Conservation (phyloP, 305 asterid species). For the Solanum hybrid region DNA sequence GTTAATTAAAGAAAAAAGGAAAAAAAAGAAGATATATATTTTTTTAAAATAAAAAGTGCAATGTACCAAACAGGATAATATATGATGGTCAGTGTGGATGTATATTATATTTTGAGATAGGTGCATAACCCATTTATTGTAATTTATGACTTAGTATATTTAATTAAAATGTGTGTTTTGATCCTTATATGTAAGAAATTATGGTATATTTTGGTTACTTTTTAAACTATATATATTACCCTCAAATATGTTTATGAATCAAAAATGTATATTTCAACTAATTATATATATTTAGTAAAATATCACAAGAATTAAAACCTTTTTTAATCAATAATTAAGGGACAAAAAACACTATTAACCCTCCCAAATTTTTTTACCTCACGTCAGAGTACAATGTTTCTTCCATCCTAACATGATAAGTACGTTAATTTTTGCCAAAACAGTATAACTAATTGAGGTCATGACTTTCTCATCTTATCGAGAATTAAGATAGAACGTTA, state of each 20-base stretch:
- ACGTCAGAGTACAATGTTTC: neutral
- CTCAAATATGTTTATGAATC: neutral
- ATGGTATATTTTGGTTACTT: neutral
- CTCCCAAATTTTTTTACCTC: neutral
- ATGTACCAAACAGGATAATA: neutral
- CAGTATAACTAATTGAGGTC: neutral
- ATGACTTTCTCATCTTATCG: neutral
- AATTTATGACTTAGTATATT: neutral
- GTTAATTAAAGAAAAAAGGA: neutral
- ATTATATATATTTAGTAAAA: neutral
- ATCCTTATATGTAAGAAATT: neutral
- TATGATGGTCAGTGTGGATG: neutral
- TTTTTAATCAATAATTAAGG: neutral
- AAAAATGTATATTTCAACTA: neutral
- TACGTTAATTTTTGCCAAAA: neutral
- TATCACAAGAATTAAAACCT: neutral
- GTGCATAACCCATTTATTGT: neutral
- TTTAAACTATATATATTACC: neutral
- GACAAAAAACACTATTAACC: neutral
- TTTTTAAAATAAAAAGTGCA: neutral
- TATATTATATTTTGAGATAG: neutral
- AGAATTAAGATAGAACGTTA: neutral
- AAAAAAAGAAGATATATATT: neutral
- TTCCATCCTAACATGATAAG: neutral
- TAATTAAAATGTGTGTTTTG: neutral